Evolutionary conservation across 2,329 filamentous ascomycete species (phyloP), one percentile per base, ranked within the genome.

Genomic region (Aspergillus sp.): DNA sequence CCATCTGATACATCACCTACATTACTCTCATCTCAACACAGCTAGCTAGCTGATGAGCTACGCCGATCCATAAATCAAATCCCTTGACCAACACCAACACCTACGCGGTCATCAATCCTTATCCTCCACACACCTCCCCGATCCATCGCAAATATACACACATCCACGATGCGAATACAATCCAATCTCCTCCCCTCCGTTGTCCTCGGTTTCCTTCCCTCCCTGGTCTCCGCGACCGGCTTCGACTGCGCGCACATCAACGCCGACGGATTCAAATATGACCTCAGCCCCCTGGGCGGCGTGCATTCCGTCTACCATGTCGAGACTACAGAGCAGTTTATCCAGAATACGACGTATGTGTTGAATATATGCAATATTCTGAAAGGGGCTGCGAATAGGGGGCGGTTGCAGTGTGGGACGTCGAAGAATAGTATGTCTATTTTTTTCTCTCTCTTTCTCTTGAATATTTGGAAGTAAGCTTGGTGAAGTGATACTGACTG

Each of bases 191-290:
- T 53, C 33, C 41, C 55, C 8, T 48, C 59, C 13, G 45, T 64
- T 27, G 46, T 66, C 31, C 53, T 63, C 34, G 37, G 56, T 11
- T 39, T 61, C 8, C 43, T 64, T 7, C 47, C 64, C 11, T 41
- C 53, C n/a, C 47, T 67, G 9, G 52, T 51, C 7, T 47, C 60
- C 7, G 65, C 64, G 2, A 36, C 53, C 33, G 59, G 51, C 41
- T 67, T 71, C 49, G 62, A 70, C 51, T 71, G 69, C 57, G 45
- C 52, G 6, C 40, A 66, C 30, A 61, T 71, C 42, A 58, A 54
- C 27, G 49, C 60, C 26, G 61, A 67, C 39, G 55, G 54, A 32
- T 59, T 65, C 52, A 66, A 65, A 44, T 71, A 68, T 42, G 62
- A 71, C 43, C 53, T 71, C 28, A 66, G 59, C 32, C 50, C 59